Conservation (phyloP, 805 yeast species). For the Barnettozyma pratensis region DNA sequence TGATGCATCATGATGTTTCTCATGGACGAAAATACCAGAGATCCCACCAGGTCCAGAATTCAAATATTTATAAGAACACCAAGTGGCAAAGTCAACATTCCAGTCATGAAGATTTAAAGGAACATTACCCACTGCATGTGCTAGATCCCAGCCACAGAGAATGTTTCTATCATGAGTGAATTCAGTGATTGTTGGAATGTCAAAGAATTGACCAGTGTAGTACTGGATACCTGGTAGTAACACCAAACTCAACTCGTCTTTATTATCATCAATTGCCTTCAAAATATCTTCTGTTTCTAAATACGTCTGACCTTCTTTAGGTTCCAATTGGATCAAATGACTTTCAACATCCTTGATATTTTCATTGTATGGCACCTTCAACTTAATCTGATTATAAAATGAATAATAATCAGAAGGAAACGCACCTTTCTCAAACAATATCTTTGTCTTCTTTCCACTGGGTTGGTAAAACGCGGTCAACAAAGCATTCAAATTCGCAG, state of each 20-base stretch:
- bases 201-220: conserved; percentile 86
- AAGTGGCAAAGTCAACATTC: conserved; percentile 89
- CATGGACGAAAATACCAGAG: conserved; percentile 77
- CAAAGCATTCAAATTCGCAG: conserved; percentile 74
- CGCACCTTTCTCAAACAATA: conserved; percentile 79
- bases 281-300: conserved; percentile 62
- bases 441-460: conserved; percentile 49
- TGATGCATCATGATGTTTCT: conserved; percentile 34
- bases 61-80: conserved; percentile 90
- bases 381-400: conserved; percentile 61
- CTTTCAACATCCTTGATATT: conserved; percentile 35
- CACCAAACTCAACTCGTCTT: conserved; percentile 63
- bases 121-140: conserved; percentile 92
- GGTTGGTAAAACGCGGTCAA: conserved; percentile 75
- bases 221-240: conserved; percentile 87
- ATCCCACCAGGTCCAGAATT: conserved; percentile 94
- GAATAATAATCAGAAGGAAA: conserved; percentile 94
- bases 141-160: conserved; percentile 89
- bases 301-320: conserved; percentile 51
- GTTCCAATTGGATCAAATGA: conserved; percentile 56
- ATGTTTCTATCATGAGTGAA: conserved; percentile 49
- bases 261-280: conserved; percentile 45
- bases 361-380: conserved; percentile 47
- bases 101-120: conserved; percentile 75
- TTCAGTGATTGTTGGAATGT: conserved; percentile 64